phyloP scores from a whole-genome alignment of 192 early-diverging fungal genomes.

The Coemansia sp. region DNA sequence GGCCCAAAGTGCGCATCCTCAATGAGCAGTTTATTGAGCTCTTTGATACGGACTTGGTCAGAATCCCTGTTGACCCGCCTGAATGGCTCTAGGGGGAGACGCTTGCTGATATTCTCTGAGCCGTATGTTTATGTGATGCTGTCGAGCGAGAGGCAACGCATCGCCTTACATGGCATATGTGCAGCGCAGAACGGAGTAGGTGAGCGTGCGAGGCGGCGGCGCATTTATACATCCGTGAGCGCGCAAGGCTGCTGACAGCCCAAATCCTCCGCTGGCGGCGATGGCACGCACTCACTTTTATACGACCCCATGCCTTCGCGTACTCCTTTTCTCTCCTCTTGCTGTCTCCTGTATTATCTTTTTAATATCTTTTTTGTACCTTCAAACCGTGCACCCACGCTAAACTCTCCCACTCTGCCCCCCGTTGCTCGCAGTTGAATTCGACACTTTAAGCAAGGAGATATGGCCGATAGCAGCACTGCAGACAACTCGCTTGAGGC shows the following conservation, averaged over 20 bases:
- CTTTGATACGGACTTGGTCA: conserved; percentile 95
- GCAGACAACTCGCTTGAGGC: conserved; percentile 37
- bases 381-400: neutral
- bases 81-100: conserved; percentile 65
- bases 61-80: conserved; percentile 69
- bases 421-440: neutral
- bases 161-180: neutral
- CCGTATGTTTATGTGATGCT: neutral
- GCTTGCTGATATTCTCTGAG: neutral
- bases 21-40: conserved; percentile 96
- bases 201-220: neutral
- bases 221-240: neutral
- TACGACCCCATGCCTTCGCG: neutral
- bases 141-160: neutral
- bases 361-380: neutral
- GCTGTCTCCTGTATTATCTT: neutral
- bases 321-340: neutral
- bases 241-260: neutral
- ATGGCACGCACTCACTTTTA: neutral
- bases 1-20: conserved; percentile 93
- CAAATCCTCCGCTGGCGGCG: neutral
- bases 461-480: conserved; percentile 4
- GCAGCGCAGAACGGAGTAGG: neutral
- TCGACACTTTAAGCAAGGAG: neutral
- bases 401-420: neutral